Percentiles rank a stretch among this genome's conserved stretches.
These are phyloP conservation scores for Ascochyta clinopodiicola DNA, from an alignment of 2,329 filamentous ascomycete species.

Conservation along the genomic window DNA sequence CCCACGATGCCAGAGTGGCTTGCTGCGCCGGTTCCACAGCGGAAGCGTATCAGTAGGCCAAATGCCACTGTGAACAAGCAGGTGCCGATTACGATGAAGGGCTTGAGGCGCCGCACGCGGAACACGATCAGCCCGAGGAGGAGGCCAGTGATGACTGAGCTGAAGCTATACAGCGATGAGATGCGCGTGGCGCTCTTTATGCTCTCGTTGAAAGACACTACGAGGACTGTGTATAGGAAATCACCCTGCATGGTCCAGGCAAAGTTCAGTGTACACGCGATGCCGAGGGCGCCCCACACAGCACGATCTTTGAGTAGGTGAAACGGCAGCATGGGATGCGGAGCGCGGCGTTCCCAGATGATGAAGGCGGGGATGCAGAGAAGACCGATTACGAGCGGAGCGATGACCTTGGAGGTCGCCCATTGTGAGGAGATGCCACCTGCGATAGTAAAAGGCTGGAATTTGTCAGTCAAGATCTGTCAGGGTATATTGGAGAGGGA, in stretches of 20 bases:
- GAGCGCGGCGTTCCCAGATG: constrained; percentile 61
- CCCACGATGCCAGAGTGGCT: constrained; percentile 65
- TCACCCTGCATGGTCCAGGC: constrained; percentile 68
- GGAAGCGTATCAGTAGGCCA: constrained; percentile 68
- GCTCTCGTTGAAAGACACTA: constrained; percentile 67
- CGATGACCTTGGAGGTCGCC: constrained; percentile 59
- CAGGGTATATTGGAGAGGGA: no score
- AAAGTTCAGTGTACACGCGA: constrained; percentile 50
- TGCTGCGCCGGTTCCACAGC: constrained; percentile 56
- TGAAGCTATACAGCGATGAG: constrained; percentile 64
- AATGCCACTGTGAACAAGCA: constrained; percentile 69
- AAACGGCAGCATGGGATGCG: constrained; percentile 65
- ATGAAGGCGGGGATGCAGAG: constrained; percentile 58
- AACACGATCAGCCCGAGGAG: constrained; percentile 63
- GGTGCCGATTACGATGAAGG: constrained; percentile 68
- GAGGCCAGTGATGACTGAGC: constrained; percentile 64
- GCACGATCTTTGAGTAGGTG: constrained; percentile 66
- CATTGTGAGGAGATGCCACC: constrained; percentile 58
- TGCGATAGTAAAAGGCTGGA: constrained; percentile 59
- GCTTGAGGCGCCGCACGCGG: constrained; percentile 64
- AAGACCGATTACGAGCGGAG: constrained; percentile 59
- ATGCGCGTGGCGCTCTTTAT: constrained; percentile 65
- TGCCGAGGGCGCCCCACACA: constrained; percentile 69
- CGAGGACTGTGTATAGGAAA: constrained; percentile 68
- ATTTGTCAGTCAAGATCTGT: not conserved